These are phyloP conservation scores for Ramaria sp. DNA, from an alignment of 768 basidiomycete genomes.

Conservation along the genomic window DNA sequence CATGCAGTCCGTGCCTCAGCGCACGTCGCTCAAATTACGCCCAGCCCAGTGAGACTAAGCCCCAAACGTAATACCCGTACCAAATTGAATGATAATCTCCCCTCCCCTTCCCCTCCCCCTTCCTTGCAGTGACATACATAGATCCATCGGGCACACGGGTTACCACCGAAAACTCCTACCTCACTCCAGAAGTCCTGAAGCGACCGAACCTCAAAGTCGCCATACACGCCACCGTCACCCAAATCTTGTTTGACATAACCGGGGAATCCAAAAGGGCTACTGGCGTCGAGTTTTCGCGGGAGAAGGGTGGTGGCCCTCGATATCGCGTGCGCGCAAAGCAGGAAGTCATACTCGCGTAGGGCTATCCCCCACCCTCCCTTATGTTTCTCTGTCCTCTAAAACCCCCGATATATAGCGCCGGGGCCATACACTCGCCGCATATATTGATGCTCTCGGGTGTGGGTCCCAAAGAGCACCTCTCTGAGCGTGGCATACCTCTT, in stretches of 20 bases:
- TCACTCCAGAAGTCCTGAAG: constrained; percentile 49
- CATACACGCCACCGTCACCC: constrained; percentile 43
- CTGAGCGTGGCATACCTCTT: constrained; percentile 10
- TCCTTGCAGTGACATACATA: constrained; percentile 52
- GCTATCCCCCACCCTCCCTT: not conserved
- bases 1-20: not conserved
- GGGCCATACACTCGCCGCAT: constrained; percentile 53
- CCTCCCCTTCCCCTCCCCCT: not conserved
- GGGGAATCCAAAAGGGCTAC: constrained; percentile 30
- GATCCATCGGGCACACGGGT: constrained; percentile 40
- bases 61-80: not conserved
- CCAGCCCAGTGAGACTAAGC: not conserved
- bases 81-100: not conserved
- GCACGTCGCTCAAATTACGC: not conserved
- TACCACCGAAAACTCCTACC: constrained; percentile 55
- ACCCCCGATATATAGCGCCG: constrained; percentile 30
- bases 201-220: constrained; percentile 57
- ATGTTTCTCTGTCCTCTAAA: not conserved
- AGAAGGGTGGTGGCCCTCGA: constrained; percentile 21
- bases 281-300: constrained; percentile 49
- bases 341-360: constrained; percentile 54
- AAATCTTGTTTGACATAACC: constrained; percentile 36
- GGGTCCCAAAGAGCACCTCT: constrained; percentile 12
- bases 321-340: constrained; percentile 41
- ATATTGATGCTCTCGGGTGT: constrained; percentile 55